Base-by-base conservation (phyloP, 208 protist genomes). In the Leishmania major region DNA sequence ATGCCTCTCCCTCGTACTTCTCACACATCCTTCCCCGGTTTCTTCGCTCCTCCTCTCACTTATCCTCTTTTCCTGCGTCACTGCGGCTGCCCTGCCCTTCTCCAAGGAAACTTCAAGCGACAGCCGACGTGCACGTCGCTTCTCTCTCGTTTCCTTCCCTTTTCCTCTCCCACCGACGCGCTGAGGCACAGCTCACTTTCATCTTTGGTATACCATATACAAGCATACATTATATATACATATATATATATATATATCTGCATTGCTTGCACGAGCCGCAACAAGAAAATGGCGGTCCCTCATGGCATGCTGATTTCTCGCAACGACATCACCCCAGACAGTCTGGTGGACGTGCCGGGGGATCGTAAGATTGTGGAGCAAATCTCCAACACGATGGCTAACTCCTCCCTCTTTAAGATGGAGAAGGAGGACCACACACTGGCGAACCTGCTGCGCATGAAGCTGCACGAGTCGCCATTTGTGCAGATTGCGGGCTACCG, bases 281-380 rank as follows among this genome's bases (percentile, higher is more conserved):
- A 17, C 10, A 70, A 45, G 6, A 70, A 70, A 71, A 89, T 89
- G 95, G 87, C 93, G 66, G 81, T 90, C 51, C 85, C 92, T 66
- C 95, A 97, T 92, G 95, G 95, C 72, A 97, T 97, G 95, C 91
- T 97, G 74, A 94, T 96, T 67, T 96, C 95, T 87, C 93, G 96
- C 81, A 97, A 97, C 87, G 95, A 97, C 73, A 97, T 97, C 90
- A 94, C 91, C 5, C 88, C 93, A 7, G 95, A 97, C 67, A 97
- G 88, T 78, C 88, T 97, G 47, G 91, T 97, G 62, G 95, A 97
- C 84, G 90, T 94, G 87, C 90, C 90, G 80, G 95, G 93, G 35
- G 90, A 93, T 79, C 88, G 86, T 75, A 97, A 97, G 84, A 93
- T 97, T 71, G 75, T 87, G 1, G 95, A 97, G 89, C 84, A 93